These are phyloP conservation scores for Hymenoscyphus linearis DNA, from an alignment of 2,329 filamentous ascomycete genomes.

Conservation along the genomic window DNA sequence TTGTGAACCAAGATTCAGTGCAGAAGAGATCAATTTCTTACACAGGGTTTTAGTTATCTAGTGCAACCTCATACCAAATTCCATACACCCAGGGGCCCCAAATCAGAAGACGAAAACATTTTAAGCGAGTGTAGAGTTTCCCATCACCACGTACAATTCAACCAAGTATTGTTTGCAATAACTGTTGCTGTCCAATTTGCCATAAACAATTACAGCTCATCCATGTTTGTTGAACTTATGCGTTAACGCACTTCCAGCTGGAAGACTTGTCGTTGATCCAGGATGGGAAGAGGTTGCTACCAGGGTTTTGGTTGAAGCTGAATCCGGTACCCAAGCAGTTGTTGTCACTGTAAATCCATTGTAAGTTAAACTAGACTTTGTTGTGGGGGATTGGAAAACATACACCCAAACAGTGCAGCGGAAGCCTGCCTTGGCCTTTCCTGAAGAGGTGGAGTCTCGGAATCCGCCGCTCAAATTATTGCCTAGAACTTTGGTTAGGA, in stretches of 20 bases:
- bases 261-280: conserved; percentile 13
- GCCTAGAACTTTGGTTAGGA: too few species aligned
- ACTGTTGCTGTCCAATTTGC: too few species aligned
- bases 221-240: neutral
- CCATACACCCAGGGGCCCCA: too few species aligned
- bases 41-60: too few species aligned
- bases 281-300: conserved; percentile 4
- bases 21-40: too few species aligned
- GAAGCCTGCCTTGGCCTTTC: conserved; percentile 15
- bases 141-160: too few species aligned
- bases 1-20: too few species aligned
- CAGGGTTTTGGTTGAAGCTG: conserved; percentile 11
- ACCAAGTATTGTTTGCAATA: too few species aligned
- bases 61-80: too few species aligned
- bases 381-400: neutral
- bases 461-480: neutral
- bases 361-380: neutral
- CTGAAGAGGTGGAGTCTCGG: conserved; percentile 10
- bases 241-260: conserved; percentile 14
- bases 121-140: too few species aligned
- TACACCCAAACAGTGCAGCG: conserved; percentile 15
- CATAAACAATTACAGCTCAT: too few species aligned
- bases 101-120: too few species aligned
- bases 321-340: conserved; percentile 12
- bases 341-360: neutral